Evolutionary conservation across 257 asterid species (phyloP).

Genomic region (Prunella vulgaris): DNA sequence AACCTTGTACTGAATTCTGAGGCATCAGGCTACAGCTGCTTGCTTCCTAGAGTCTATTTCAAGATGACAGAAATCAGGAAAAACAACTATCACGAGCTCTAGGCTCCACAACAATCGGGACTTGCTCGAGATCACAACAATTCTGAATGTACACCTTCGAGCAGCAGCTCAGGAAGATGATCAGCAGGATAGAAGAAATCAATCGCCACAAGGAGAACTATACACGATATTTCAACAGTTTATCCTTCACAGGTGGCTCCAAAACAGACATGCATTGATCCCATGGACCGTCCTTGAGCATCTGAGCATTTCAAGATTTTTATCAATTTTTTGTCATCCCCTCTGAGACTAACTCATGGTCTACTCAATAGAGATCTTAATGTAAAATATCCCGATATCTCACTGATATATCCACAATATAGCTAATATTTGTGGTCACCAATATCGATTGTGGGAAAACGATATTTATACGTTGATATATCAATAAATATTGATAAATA

Average conservation of each 20-base stretch:
- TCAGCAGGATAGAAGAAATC: conserved; percentile 8
- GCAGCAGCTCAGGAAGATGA: conserved; percentile 12
- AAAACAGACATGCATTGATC: conserved; percentile 77
- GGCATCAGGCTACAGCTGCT: conserved; percentile 4
- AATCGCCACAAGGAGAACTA: conserved; percentile 8
- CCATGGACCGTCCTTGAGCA: conserved; percentile 82
- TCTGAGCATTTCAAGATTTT: conserved; percentile 39
- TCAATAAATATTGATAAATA: too few relatives aligned
- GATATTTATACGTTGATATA: too few relatives aligned
- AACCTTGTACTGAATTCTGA: conserved; percentile 12
- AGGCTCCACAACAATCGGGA: neutral
- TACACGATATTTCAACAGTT: conserved; percentile 54
- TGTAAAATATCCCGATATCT: too few relatives aligned
- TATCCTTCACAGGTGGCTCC: conserved; percentile 75
- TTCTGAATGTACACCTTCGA: conserved; percentile 6
- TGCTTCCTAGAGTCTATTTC: conserved; percentile 4
- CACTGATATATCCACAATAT: too few relatives aligned
- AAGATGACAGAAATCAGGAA: neutral
- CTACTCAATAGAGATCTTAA: neutral
- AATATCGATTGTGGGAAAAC: too few relatives aligned
- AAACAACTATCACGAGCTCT: neutral
- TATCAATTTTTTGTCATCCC: neutral
- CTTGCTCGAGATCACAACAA: conserved; percentile 1
- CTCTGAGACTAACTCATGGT: neutral
- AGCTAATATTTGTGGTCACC: too few relatives aligned